Evolutionary conservation across 208 protist genomes (phyloP).

Genomic region (Trypanosoma lewisi): DNA sequence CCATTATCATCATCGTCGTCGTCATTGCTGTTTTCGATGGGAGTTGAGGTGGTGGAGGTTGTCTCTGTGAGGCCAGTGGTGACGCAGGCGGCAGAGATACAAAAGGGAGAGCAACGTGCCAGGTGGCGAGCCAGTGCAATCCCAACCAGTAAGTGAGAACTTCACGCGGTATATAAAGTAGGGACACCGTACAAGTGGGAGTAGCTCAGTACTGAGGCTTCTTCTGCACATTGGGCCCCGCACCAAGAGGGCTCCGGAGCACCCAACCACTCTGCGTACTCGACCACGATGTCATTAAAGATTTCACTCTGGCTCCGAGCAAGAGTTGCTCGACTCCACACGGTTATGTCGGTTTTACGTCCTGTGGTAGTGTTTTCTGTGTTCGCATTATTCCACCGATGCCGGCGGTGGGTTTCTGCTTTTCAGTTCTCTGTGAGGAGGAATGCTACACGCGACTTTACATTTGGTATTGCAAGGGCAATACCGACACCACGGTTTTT

Average conservation of each 20-base stretch:
- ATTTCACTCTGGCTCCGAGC: conserved; percentile 11
- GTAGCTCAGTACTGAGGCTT: conserved; percentile 4
- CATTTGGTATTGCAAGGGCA: conserved; percentile 14
- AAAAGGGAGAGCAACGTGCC: background rate
- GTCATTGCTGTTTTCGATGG: no score
- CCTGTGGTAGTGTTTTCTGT: conserved; percentile 2
- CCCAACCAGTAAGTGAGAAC: background rate
- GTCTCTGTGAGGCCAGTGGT: no score
- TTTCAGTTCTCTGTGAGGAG: conserved; percentile 22
- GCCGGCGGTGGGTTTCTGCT: conserved; percentile 16
- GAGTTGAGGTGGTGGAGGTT: no score
- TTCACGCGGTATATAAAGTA: background rate
- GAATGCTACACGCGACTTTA: conserved; percentile 19
- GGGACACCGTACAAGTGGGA: background rate
- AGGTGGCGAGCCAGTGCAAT: background rate
- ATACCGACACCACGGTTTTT: background rate
- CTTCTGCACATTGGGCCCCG: conserved; percentile 13
- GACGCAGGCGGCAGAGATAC: no score
- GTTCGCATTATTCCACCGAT: conserved; percentile 18
- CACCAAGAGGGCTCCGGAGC: conserved; percentile 5
- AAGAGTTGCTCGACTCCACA: background rate
- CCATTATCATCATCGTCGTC: no score
- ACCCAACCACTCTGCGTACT: conserved; percentile 11
- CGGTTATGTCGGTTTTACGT: conserved; percentile 10
- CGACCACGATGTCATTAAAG: conserved; percentile 1